Percentiles rank a stretch among this genome's conserved stretches.
Evolutionary conservation across 805 yeast genomes (phyloP).

Genomic region (Metschnikowia continentalis): DNA sequence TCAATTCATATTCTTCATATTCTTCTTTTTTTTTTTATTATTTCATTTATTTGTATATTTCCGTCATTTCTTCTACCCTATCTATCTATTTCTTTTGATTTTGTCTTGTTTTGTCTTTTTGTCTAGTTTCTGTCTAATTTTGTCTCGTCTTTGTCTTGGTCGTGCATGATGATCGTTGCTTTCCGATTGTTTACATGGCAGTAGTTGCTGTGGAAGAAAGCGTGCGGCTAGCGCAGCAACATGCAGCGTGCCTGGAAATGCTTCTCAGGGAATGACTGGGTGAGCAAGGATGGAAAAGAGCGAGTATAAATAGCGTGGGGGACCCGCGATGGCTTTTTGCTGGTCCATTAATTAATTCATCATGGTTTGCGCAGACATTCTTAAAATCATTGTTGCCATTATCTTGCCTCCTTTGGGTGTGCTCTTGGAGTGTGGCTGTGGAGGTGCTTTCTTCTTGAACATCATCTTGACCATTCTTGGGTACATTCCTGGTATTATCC

Average conservation of each 20-base stretch:
- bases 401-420: constrained; percentile 62
- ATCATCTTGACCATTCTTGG: constrained; percentile 66
- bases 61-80: too few relatives aligned
- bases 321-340: background rate
- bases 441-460: constrained; percentile 42
- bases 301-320: background rate
- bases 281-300: background rate
- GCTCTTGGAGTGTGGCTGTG: constrained; percentile 56
- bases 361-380: constrained; percentile 47
- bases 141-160: too few relatives aligned
- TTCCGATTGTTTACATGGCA: background rate
- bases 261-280: constrained; percentile 1
- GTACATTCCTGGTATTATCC: constrained; percentile 70
- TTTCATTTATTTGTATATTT: too few relatives aligned
- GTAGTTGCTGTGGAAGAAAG: background rate
- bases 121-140: too few relatives aligned
- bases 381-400: constrained; percentile 49
- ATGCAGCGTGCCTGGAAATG: background rate
- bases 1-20: too few relatives aligned
- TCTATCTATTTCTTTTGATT: too few relatives aligned
- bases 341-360: background rate
- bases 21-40: too few relatives aligned
- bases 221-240: constrained; percentile 1
- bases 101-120: too few relatives aligned
- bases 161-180: background rate